Base-by-base conservation (phyloP, 495 filamentous ascomycete species). In the Daldinia caldariorum region DNA sequence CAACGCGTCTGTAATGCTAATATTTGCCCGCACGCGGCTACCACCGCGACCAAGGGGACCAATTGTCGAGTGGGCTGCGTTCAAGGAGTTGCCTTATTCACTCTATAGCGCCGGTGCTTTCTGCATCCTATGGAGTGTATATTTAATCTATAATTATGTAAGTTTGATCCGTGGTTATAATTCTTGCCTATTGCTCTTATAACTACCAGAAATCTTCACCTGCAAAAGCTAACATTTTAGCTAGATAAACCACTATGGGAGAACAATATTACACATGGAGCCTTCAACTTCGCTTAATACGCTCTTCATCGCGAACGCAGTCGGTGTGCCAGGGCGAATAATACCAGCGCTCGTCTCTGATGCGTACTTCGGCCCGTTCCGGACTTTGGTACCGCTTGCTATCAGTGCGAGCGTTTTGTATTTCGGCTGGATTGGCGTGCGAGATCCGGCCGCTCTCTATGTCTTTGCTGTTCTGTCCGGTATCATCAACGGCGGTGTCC, bases 261-360 rank as follows among this genome's bases (percentile, higher is more conserved):
- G 83, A n/a, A 41, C 39, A 47, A 63, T 70, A 14, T 76, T 85
- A 22, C 72, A 64, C 6, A 83, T 83, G 9, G 71, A 83, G 14
- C 70, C 72, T 0, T 77, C 76, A 14, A 76, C 75, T 5, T 58
- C 78, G 1, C 80, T 88, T n/a, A 87, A 69, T 78, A 77, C 90
- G 13, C 84, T 92, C 14, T 83, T 88, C 9, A 83, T 92, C 26
- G 77, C 91, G 63, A 92, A 92, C 66, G 86, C 79, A 10, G 89
- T 89, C 22, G 89, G 87, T 5, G 81, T 91, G 69, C 88, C 90
- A 26, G 90, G 90, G 6, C 82, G 90, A 61, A 84, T 83, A 69
- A 75, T 89, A 10, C 89, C 90, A 1, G 88, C 88, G 0, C 84
- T 85, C 35, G 78, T 89, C 56, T 85, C 89, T 5, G 88, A 91